Percentiles rank a stretch among this genome's conserved stretches.
Evolutionary conservation across 2,329 filamentous ascomycete genomes (phyloP).

Genomic region (Tympanopsis confertula): DNA sequence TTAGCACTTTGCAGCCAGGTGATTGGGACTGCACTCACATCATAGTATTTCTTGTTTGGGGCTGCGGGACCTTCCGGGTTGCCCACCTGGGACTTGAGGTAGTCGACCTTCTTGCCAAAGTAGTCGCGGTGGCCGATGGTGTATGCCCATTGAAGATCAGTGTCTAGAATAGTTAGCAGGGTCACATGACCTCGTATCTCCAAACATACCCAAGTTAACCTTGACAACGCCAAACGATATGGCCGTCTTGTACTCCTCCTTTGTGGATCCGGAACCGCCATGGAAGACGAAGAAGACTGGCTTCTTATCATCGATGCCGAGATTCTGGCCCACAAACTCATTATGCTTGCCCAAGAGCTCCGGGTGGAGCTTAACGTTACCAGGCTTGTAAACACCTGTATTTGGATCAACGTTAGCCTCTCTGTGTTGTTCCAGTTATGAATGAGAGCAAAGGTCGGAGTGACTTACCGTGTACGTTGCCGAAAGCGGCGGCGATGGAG

Average conservation of each 20-base stretch:
- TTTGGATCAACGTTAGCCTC: neutral
- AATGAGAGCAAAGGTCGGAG: too few species aligned
- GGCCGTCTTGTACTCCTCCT: neutral
- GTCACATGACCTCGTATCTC: too few species aligned
- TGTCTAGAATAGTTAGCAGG: too few species aligned
- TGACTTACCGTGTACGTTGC: neutral
- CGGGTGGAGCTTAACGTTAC: neutral
- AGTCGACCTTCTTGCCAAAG: slow-evolving; percentile 26
- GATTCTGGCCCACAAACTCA: neutral
- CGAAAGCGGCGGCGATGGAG: neutral
- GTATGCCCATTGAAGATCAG: neutral
- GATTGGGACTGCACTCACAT: too few species aligned
- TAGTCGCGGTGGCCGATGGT: neutral
- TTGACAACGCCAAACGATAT: neutral
- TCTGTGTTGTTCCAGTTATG: too few species aligned
- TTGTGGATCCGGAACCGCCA: neutral
- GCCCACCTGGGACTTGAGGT: slow-evolving; percentile 49
- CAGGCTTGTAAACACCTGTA: neutral
- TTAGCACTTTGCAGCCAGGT: too few species aligned
- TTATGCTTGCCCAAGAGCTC: neutral
- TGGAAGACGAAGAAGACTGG: neutral
- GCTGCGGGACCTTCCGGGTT: slow-evolving; percentile 64
- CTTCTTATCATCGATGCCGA: neutral
- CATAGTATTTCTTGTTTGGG: slow-evolving; percentile 60
- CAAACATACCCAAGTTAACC: too few species aligned